Evolutionary conservation across 2,329 filamentous ascomycete species (phyloP).

Genomic region (Colletotrichum noveboracense): DNA sequence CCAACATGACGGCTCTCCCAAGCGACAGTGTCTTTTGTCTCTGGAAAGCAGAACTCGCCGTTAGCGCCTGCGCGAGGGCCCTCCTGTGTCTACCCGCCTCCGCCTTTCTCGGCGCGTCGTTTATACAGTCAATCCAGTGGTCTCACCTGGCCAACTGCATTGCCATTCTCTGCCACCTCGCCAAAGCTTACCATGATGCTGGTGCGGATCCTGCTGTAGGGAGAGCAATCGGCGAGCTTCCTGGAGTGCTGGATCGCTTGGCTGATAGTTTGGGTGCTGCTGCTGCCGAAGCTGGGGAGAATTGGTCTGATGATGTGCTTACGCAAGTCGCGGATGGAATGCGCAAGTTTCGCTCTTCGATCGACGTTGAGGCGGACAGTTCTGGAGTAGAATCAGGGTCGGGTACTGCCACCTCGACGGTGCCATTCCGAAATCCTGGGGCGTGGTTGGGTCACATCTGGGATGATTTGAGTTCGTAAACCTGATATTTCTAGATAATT

Average conservation of each 20-base stretch:
- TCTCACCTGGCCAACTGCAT: neutral
- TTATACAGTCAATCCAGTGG: neutral
- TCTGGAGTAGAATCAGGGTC: neutral
- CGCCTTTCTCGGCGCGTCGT: neutral
- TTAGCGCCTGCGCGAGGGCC: neutral
- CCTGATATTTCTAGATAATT: fast-evolving
- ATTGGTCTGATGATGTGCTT: fast-evolving
- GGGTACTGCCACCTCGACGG: fast-evolving
- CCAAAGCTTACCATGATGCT: fast-evolving
- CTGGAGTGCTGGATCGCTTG: fast-evolving
- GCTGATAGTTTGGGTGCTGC: fast-evolving
- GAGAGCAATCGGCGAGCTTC: neutral
- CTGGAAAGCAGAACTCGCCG: neutral
- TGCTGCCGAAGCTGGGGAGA: neutral
- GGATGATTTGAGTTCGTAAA: neutral
- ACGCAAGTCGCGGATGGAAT: neutral
- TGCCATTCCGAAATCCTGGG: neutral
- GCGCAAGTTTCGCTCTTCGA: neutral
- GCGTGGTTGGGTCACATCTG: neutral
- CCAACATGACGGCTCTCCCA: neutral
- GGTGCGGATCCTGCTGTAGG: neutral
- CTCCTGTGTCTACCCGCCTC: neutral
- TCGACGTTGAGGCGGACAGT: fast-evolving
- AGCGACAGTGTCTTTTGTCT: neutral
- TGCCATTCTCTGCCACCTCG: neutral